Evolutionary conservation across 2,329 filamentous ascomycete genomes (phyloP).

Genomic region (Colletotrichum echinochloae): DNA sequence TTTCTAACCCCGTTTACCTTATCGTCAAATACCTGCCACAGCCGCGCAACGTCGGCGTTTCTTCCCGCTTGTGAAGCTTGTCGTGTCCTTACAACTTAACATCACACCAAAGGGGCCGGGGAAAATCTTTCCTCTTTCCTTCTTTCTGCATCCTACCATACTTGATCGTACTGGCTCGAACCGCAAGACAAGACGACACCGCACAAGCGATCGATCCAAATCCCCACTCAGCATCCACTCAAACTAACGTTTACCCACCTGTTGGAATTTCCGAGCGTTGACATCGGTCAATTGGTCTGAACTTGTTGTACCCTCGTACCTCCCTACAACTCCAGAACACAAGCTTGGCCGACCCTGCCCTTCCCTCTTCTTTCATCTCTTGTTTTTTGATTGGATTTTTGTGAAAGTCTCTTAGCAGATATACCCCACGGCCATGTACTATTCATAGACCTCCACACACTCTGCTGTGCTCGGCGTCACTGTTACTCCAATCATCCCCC

Average conservation of each 20-base stretch:
- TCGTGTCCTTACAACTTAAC: neutral
- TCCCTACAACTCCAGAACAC: slow-evolving; percentile 3
- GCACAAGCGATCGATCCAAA: slow-evolving; percentile 2
- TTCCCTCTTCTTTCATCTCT: slow-evolving; percentile 1
- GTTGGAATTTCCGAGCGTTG: slow-evolving; percentile 34
- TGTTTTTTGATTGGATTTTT: slow-evolving; percentile 7
- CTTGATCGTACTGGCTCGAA: slow-evolving; percentile 9
- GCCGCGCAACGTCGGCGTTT: neutral
- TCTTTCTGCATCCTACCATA: slow-evolving; percentile 3
- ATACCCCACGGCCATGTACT: slow-evolving; percentile 33
- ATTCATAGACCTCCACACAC: slow-evolving; percentile 26
- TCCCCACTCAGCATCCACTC: slow-evolving; percentile 31
- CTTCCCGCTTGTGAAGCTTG: neutral
- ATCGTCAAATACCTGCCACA: neutral
- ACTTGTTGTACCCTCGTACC: slow-evolving; percentile 8
- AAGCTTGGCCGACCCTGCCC: slow-evolving; percentile 17
- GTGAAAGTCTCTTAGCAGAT: slow-evolving; percentile 18
- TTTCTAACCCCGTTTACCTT: neutral
- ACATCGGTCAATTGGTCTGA: slow-evolving; percentile 26
- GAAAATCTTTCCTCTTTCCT: neutral
- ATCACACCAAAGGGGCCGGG: neutral
- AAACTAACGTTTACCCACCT: slow-evolving; percentile 34
- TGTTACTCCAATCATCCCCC: slow-evolving; percentile 8
- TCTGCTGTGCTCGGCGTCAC: slow-evolving; percentile 16
- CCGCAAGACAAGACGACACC: slow-evolving; percentile 13